phyloP scores from a whole-genome alignment of 331 rosid genomes.

The Arachis monticola region DNA sequence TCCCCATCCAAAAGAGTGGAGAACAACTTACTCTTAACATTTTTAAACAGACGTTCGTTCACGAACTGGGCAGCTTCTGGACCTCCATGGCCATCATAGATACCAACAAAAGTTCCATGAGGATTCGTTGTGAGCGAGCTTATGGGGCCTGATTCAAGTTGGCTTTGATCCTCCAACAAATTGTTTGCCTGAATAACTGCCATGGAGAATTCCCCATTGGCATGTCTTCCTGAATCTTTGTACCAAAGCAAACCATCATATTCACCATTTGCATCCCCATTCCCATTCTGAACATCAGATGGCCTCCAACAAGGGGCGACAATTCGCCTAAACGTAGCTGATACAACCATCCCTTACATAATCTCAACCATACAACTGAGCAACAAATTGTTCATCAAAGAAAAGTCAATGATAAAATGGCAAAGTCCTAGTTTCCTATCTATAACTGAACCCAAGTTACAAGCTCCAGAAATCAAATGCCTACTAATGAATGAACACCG shows the following conservation, averaged over 20 bases:
- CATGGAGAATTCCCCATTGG: constrained; percentile 88
- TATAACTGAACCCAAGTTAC: constrained; percentile 50
- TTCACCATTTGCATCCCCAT: constrained; percentile 67
- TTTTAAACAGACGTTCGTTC: constrained; percentile 65
- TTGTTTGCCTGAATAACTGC: constrained; percentile 95
- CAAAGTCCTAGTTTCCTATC: constrained; percentile 43
- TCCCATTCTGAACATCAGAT: constrained; percentile 51
- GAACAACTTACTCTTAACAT: constrained; percentile 69
- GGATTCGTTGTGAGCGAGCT: constrained; percentile 64
- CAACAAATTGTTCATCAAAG: constrained; percentile 57
- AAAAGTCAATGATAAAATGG: constrained; percentile 44
- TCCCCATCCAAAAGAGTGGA: neutral
- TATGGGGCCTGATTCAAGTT: constrained; percentile 87
- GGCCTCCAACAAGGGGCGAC: constrained; percentile 85
- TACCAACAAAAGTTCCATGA: constrained; percentile 85
- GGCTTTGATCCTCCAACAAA: constrained; percentile 92
- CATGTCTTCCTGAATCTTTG: constrained; percentile 78
- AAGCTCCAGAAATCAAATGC: constrained; percentile 62
- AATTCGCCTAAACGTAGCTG: constrained; percentile 66
- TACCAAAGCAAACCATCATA: constrained; percentile 79
- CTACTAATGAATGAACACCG: constrained; percentile 47
- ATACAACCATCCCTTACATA: constrained; percentile 95
- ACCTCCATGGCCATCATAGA: constrained; percentile 98
- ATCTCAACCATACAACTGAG: constrained; percentile 69
- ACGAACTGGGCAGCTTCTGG: constrained; percentile 93